A percentile compares a stretch with the other conserved stretches of the same genome.
These are phyloP conservation scores for Colletotrichum godetiae DNA, from an alignment of 2,329 filamentous ascomycete genomes.

Conservation along the genomic window DNA sequence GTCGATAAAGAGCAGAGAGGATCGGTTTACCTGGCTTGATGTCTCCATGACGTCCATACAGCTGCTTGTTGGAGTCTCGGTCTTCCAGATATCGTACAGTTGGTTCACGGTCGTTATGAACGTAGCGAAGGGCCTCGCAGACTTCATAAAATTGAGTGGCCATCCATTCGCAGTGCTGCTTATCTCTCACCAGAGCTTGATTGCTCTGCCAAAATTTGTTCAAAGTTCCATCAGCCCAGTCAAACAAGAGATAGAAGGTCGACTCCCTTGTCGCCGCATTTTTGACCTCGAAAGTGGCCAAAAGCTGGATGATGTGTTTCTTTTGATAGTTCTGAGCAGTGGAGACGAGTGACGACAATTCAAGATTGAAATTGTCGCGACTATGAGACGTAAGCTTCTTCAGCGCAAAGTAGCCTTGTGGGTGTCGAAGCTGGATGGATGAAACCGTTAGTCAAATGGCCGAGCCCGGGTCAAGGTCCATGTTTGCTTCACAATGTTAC, in stretches of 20 bases:
- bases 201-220: slow-evolving; percentile 24
- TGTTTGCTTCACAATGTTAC: not conserved
- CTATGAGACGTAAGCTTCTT: slow-evolving; percentile 27
- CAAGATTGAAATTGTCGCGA: not conserved
- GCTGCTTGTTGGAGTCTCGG: not conserved
- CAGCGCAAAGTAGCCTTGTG: slow-evolving; percentile 16
- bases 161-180: slow-evolving; percentile 18
- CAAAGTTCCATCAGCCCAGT: slow-evolving; percentile 24
- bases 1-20: not conserved
- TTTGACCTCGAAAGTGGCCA: slow-evolving; percentile 13
- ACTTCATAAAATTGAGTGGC: slow-evolving; percentile 21
- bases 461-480: too few relatives aligned
- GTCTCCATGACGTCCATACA: slow-evolving; percentile 23
- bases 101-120: slow-evolving; percentile 14
- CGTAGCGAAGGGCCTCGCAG: not conserved
- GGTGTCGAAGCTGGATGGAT: slow-evolving; percentile 10
- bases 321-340: not conserved
- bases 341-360: slow-evolving; percentile 3
- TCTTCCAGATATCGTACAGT: slow-evolving; percentile 6
- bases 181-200: not conserved
- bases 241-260: slow-evolving; percentile 17
- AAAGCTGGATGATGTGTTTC: slow-evolving; percentile 17
- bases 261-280: not conserved
- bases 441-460: not conserved
- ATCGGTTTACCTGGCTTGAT: slow-evolving; percentile 13